Base-by-base conservation (phyloP, 306 rosid species). In the Carpinus fangiana region DNA sequence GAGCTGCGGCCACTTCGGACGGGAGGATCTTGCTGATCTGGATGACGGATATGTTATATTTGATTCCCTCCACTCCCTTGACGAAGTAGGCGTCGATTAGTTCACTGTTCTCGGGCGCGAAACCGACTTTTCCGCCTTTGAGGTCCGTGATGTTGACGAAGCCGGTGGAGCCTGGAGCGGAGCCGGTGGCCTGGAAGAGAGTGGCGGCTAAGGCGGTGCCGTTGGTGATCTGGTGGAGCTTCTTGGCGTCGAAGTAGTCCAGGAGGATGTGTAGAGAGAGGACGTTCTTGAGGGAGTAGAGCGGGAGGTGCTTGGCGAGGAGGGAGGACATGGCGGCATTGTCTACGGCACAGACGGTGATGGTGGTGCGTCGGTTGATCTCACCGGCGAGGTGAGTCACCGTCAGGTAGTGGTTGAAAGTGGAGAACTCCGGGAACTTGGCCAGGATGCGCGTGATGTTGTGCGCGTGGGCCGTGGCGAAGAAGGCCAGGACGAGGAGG, bases 201-300 rank as follows among this genome's bases (percentile, higher is more conserved):
- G 98, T 95, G 72, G 98, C 93, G 13, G 90, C 90, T 5, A 92
- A 81, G 31, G 98, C 96, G 4, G 98, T 91, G 71, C 98, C 98
- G 85, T 95, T 87, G 17, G 96, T 89, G 91, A 95, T 95, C 88
- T 95, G 98, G 91, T 92, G 98, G 83, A 95, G 98, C 86, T 95
- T 95, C 74, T 88, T 95, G 70, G 98, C 96, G 17, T 90, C 93
- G 64, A 91, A 95, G 85, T 90, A 95, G 89, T 95, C 98, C 60
- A 92, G 90, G 62, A 95, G 89, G 48, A 95, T 83, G 79, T 95
- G 98, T 66, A 95, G 93, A 59, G 98, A 90, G 90, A 95, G 93
- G 28, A 93, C 86, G 89, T 95, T 92, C 65, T 95, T 95, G 17
- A 91, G 8, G 43, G 97, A 81, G 88, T 79, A 76, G 76, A 92